Conservation (phyloP, 441 rosid genomes). For the Erysimum cheiri region DNA sequence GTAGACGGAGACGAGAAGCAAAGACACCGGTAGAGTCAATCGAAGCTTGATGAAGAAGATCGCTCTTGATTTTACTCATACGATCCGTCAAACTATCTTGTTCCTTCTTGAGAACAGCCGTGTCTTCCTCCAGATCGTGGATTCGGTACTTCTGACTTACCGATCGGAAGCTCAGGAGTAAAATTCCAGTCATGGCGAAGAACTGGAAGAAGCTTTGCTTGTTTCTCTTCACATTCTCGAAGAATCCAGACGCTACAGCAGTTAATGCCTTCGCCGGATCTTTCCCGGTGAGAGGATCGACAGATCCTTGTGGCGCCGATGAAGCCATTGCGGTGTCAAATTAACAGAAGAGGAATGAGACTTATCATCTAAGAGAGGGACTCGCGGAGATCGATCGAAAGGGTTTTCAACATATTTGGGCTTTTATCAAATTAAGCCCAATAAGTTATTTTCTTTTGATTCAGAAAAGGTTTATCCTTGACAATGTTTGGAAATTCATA, state of each 20-base stretch:
- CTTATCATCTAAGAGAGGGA: neutral
- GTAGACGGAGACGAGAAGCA: conserved; percentile 73
- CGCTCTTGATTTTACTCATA: conserved; percentile 59
- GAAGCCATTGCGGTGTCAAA: conserved; percentile 42
- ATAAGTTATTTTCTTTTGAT: neutral
- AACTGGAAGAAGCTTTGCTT: conserved; percentile 72
- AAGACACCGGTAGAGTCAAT: conserved; percentile 73
- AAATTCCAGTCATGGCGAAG: conserved; percentile 72
- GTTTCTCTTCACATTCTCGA: conserved; percentile 58
- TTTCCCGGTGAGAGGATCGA: conserved; percentile 44
- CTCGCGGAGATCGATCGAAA: neutral
- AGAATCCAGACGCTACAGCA: conserved; percentile 43
- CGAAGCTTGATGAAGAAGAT: conserved; percentile 74
- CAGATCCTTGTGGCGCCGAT: conserved; percentile 52
- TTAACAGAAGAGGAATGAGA: neutral
- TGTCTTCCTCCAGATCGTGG: conserved; percentile 72
- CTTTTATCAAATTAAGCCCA: conserved; percentile 21
- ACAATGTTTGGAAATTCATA: too few relatives aligned
- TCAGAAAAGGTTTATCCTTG: neutral
- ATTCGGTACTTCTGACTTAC: conserved; percentile 79
- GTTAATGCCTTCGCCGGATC: conserved; percentile 49
- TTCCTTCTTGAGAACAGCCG: conserved; percentile 64
- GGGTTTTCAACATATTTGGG: conserved; percentile 29
- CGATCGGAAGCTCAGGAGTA: conserved; percentile 77
- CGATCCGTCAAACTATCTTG: conserved; percentile 56